phyloP scores from a whole-genome alignment of 176 grass and related monocot species.

The Saccharum spontaneum region DNA sequence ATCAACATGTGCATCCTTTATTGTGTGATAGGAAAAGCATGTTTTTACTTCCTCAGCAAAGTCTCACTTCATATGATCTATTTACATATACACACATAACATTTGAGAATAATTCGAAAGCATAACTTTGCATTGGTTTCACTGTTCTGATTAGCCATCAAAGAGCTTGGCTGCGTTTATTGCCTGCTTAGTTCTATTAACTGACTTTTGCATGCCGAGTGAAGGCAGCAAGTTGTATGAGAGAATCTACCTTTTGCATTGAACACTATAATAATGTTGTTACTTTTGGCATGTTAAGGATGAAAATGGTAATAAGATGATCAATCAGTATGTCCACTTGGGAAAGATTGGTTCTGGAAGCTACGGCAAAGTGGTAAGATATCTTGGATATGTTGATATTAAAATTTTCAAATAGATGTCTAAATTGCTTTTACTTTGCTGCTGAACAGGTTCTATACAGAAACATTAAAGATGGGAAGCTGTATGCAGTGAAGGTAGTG shows the following conservation, averaged over 20 bases:
- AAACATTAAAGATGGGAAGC: slow-evolving; percentile 72
- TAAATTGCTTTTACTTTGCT: slow-evolving; percentile 19
- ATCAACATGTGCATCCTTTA: background rate
- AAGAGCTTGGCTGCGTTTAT: background rate
- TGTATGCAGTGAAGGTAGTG: slow-evolving; percentile 86
- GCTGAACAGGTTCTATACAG: slow-evolving; percentile 59
- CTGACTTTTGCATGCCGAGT: background rate
- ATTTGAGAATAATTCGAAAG: too few relatives aligned
- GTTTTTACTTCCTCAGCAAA: background rate
- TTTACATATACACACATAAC: background rate
- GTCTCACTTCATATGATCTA: background rate
- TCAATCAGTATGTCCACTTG: slow-evolving; percentile 81
- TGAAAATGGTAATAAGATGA: slow-evolving; percentile 73
- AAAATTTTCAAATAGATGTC: background rate
- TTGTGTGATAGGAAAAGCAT: background rate
- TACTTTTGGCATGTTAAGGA: slow-evolving; percentile 50
- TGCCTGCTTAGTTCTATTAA: background rate
- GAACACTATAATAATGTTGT: background rate
- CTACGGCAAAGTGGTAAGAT: slow-evolving; percentile 94
- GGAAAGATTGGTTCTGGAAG: slow-evolving; percentile 84
- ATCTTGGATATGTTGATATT: slow-evolving; percentile 1
- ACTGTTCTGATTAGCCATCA: background rate
- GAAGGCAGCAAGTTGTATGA: background rate
- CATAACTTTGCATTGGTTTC: too few relatives aligned
- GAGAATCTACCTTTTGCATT: slow-evolving; percentile 1